Evolutionary conservation across 1,139 yeast species (phyloP), one percentile per base, ranked within the genome.

Genomic region (Kurtzmaniella quercitrusa): DNA sequence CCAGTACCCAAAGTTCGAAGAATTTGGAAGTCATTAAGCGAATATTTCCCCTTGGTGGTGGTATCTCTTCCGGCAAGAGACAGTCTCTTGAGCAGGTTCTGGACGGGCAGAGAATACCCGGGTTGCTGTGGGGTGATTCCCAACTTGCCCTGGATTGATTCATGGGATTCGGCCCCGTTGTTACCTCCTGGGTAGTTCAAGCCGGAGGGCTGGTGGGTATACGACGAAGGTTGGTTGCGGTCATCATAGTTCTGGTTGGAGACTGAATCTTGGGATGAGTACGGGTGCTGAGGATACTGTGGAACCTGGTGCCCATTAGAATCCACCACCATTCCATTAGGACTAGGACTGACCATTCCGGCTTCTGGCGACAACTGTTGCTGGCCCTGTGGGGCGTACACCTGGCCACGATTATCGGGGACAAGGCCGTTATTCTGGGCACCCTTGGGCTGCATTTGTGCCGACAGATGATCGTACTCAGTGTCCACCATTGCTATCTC

Each of bases 1-100:
- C 84, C 84, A 0, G 84, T 79, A 2, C 84, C 84, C 44, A 79
- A 63, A 6, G 84, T 79, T 47, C 82, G 64, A 63, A 79, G 64
- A 39, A 77, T 67, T 43, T 70, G 74, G 52, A 79, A 79, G 54
- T 79, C 84, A 33, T 66, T 63, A 33, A 79, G 57, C 4, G 79
- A 68, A 54, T 78, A 78, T 54, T 77, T 78, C n/a, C 83, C 83
- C 49, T 76, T 77, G 37, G 82, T 36, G 17, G 38, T 36, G 38
- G 38, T 36, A 14, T 36, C 21, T n/a, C 38, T 19, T 12, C 38
- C 38, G 12, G 38, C 38, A n/a, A 36, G 23, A 11, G 27, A 11
- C n/a, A 16, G 18, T 8, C 36, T 17, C 10, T 31, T 31, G 18
- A 31, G 8, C 18, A 14, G 16, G 10, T 15, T 9, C 3, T 15